phyloP scores from a whole-genome alignment of 345 rosid species.

The Populus deltoides region DNA sequence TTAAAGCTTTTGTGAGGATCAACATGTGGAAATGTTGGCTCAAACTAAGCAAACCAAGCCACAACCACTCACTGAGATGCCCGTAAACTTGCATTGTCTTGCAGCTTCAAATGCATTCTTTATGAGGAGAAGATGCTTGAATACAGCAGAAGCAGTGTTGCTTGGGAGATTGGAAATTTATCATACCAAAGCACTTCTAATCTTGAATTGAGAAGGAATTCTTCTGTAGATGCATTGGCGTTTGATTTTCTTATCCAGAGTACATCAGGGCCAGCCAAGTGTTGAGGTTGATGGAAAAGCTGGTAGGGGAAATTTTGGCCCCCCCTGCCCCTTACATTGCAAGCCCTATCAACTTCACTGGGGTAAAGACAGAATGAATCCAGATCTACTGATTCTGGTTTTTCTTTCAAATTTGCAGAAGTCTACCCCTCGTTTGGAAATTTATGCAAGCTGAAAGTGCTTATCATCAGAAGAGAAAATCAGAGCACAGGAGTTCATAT shows the following conservation, averaged over 20 bases:
- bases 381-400: neutral
- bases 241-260: neutral
- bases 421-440: neutral
- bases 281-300: neutral
- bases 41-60: neutral
- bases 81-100: slow-evolving; percentile 2
- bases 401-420: neutral
- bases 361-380: neutral
- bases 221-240: neutral
- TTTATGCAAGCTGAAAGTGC: neutral
- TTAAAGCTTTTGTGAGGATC: slow-evolving; percentile 1
- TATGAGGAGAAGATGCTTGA: neutral
- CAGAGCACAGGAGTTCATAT: neutral
- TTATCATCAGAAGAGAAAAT: neutral
- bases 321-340: neutral
- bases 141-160: neutral
- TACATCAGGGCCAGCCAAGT: neutral
- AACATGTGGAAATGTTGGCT: neutral
- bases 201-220: neutral
- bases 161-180: slow-evolving; percentile 8
- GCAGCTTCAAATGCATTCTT: slow-evolving; percentile 7
- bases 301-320: neutral
- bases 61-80: neutral
- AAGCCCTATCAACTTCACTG: neutral
- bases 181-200: neutral